Percentiles rank a stretch among this genome's conserved stretches.
These are phyloP conservation scores for Marasmius fiardii DNA, from an alignment of 1,284 basidiomycete species.

Conservation along the genomic window DNA sequence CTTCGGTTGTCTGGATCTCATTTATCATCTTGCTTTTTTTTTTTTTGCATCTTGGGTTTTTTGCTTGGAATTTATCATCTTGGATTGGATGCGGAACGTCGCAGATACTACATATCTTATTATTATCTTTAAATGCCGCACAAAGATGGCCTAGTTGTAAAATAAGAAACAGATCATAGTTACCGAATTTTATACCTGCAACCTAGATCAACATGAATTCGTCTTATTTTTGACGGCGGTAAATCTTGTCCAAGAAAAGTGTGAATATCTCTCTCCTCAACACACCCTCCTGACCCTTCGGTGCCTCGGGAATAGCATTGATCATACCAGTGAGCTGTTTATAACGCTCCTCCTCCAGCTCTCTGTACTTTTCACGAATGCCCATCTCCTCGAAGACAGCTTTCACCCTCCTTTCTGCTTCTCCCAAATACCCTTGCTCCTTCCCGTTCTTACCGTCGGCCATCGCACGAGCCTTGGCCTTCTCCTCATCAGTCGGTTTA, in stretches of 20 bases:
- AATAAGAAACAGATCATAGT: no score
- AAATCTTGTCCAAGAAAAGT: conserved; percentile 88
- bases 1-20: conserved; percentile 17
- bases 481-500: conserved; percentile 56
- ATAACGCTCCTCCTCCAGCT: conserved; percentile 81
- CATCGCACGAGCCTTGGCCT: background rate
- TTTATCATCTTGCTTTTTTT: background rate
- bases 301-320: conserved; percentile 61
- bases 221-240: conserved; percentile 81
- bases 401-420: conserved; percentile 68
- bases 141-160: no score
- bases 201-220: no score
- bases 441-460: conserved; percentile 8
- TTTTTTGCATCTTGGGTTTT: background rate
- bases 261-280: conserved; percentile 82
- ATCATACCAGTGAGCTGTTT: conserved; percentile 66
- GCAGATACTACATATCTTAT: background rate
- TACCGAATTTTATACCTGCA: no score
- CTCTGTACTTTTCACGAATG: conserved; percentile 65
- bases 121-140: no score
- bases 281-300: conserved; percentile 33
- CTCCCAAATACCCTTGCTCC: conserved; percentile 14
- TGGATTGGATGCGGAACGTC: no score
- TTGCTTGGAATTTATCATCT: no score
- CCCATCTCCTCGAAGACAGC: conserved; percentile 73